Evolutionary conservation across 2,329 filamentous ascomycete genomes (phyloP).

Genomic region (Claviceps quebecensis): DNA sequence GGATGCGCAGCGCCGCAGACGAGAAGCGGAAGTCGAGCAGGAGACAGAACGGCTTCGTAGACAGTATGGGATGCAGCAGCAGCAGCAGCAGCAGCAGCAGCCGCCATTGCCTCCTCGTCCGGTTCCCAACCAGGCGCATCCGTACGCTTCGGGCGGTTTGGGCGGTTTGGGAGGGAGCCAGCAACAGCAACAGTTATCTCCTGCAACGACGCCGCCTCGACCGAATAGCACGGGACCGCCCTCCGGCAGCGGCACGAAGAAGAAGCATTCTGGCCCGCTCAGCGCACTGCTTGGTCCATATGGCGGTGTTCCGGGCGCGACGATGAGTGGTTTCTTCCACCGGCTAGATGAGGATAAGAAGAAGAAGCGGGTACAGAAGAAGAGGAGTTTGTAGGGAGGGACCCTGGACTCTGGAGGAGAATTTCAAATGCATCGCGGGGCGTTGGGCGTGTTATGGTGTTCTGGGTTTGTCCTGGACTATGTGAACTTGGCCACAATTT

Average conservation of each 20-base stretch:
- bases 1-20: constrained; percentile 32
- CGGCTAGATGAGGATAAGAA: constrained; percentile 23
- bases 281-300: constrained; percentile 11
- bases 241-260: constrained; percentile 12
- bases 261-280: constrained; percentile 14
- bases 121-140: too few species aligned
- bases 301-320: constrained; percentile 12
- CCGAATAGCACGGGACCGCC: too few species aligned
- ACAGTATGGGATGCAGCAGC: constrained; percentile 46
- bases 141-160: too few species aligned
- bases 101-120: constrained; percentile 17
- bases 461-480: too few species aligned
- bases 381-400: constrained; percentile 28
- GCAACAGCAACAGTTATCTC: too few species aligned
- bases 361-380: constrained; percentile 29
- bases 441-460: neutral
- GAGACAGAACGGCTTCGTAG: constrained; percentile 72
- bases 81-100: constrained; percentile 21
- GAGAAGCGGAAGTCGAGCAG: constrained; percentile 49
- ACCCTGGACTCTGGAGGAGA: neutral
- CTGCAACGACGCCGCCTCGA: too few species aligned
- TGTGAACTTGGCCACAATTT: too few species aligned
- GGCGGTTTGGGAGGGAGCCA: too few species aligned
- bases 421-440: neutral
- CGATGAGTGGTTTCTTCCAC: constrained; percentile 30